These are phyloP conservation scores for Taphrina betulina DNA, from an alignment of 1,139 yeast species.

Conservation along the genomic window DNA sequence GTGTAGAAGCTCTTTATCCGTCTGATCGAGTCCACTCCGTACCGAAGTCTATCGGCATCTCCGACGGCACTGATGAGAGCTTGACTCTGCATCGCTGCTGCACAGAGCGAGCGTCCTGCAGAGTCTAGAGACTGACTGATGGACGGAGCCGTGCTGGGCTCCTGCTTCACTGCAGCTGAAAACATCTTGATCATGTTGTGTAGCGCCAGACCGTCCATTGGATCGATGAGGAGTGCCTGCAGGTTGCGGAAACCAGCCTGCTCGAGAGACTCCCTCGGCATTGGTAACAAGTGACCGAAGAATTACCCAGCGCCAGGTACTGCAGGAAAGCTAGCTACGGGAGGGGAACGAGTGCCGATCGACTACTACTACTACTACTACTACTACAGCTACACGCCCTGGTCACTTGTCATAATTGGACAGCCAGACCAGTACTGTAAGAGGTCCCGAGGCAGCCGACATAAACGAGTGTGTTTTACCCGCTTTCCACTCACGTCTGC, in stretches of 20 bases:
- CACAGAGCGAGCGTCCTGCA: constrained; percentile 22
- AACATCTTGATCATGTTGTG: constrained; percentile 20
- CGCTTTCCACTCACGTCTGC: too few species aligned
- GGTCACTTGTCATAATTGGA: too few species aligned
- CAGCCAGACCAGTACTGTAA: too few species aligned
- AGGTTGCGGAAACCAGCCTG: constrained; percentile 25
- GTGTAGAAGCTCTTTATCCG: constrained; percentile 20
- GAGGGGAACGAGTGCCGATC: too few species aligned
- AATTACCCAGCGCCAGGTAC: too few species aligned
- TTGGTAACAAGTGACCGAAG: too few species aligned
- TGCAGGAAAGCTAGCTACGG: too few species aligned
- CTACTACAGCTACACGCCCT: too few species aligned
- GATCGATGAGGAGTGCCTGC: constrained; percentile 20
- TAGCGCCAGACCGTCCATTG: constrained; percentile 29
- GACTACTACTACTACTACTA: too few species aligned
- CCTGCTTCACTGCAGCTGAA: constrained; percentile 7
- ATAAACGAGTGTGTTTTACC: too few species aligned
- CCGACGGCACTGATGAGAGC: constrained; percentile 16
- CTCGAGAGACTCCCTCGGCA: constrained; percentile 9
- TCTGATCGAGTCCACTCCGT: constrained; percentile 7
- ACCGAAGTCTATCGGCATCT: constrained; percentile 10
- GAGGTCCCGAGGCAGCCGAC: too few species aligned
- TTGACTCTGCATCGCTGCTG: constrained; percentile 29
- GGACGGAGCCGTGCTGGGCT: constrained; percentile 1
- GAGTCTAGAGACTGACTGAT: constrained; percentile 15